phyloP scores from a whole-genome alignment of 75 land plant genomes.

The Cunninghamia lanceolata region DNA sequence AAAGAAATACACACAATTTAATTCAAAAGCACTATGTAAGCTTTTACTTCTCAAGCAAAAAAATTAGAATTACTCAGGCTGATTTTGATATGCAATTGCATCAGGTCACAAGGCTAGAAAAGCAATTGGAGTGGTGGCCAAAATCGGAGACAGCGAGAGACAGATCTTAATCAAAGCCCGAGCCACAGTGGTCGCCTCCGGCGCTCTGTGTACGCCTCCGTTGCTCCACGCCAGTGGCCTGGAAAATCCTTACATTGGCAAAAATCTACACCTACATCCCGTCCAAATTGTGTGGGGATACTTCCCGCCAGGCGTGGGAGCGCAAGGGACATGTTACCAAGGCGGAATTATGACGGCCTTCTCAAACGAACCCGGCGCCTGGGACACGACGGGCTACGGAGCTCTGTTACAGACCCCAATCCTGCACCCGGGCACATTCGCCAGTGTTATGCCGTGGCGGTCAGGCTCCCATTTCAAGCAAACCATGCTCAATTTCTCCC shows the following conservation, averaged over 20 bases:
- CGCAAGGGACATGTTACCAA: constrained; percentile 22
- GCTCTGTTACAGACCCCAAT: constrained; percentile 23
- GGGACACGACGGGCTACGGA: constrained; percentile 3
- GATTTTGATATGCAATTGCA: background rate
- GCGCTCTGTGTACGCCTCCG: constrained; percentile 33
- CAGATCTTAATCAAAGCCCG: constrained; percentile 21
- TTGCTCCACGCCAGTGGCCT: constrained; percentile 33
- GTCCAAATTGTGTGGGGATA: constrained; percentile 32
- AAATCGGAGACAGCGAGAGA: constrained; percentile 6
- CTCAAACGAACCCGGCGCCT: constrained; percentile 2
- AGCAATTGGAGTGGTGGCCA: constrained; percentile 17
- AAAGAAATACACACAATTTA: too few species aligned
- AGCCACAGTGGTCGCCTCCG: constrained; percentile 30
- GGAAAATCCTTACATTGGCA: constrained; percentile 36
- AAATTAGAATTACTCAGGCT: background rate
- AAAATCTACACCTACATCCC: constrained; percentile 35
- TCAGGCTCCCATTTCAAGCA: constrained; percentile 27
- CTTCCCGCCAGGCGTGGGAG: constrained; percentile 26
- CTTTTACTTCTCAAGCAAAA: too few species aligned
- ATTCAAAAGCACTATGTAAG: too few species aligned
- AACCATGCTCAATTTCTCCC: constrained; percentile 25
- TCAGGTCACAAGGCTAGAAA: background rate
- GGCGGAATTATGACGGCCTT: constrained; percentile 39
- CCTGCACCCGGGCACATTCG: constrained; percentile 25
- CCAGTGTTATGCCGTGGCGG: constrained; percentile 15